Base-by-base conservation (phyloP, 768 basidiomycete genomes). In the Trametes villosa region DNA sequence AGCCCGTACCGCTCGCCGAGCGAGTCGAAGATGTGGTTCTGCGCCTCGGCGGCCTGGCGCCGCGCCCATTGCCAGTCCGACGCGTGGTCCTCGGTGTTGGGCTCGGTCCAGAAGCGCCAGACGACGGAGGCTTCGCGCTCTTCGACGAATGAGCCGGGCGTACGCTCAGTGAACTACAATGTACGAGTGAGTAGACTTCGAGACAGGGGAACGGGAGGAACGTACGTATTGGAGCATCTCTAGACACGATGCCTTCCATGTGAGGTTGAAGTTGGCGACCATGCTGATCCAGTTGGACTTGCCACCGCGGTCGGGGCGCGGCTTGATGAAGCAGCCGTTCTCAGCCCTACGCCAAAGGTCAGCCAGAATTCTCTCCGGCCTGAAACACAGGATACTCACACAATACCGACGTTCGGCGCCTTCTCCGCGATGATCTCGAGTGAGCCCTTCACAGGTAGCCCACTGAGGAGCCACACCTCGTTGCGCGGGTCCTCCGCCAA, bases 21-120 rank as follows among this genome's bases (percentile, higher is more conserved):
- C 84, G 83, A 85, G 71, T 93, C 92, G 69, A 92, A 94, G 63
- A 94, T 91, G 67, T 94, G 93, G 74, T 95, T 95, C 74, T 94
- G 93, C 22, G 93, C 93, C 71, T 94, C 92, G 0, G 91, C 91
- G 1, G 93, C 93, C 70, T 94, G 92, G 22, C 93, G 78, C 31
- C 88, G 82, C 0, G 92, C 93, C 93, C 93, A 95, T 57, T 84
- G 85, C 12, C 87, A 79, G 67, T 91, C 89, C 0, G 84, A 72
- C 40, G 72, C 65, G 34, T 70, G 53, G 20, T 65, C 70, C 34
- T 78, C 74, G 7, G 54, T 29, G 5, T 70, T 65, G 15, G 72
- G 68, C 1, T 72, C 87, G 0, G 86, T 88, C 87, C 89, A 92
- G 80, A 88, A 95, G 0, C 91, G 82, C 91, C 92, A 95, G 4